A percentile compares a stretch with the other conserved stretches of the same genome.
Conservation (phyloP, 257 asterid genomes). For the Przewalskia tangutica region DNA sequence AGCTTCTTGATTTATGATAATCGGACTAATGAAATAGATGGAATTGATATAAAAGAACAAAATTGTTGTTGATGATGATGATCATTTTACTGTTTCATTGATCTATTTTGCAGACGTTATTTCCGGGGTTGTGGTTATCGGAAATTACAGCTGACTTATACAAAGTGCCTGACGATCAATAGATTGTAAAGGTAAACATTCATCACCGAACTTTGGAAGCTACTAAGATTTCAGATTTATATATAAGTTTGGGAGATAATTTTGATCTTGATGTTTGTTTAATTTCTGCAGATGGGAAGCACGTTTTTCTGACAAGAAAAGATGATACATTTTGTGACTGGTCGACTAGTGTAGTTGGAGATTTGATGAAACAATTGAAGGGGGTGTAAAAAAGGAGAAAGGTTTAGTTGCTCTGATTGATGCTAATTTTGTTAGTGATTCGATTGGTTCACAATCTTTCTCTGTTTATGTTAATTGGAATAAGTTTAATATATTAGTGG, state of each 20-base stretch:
- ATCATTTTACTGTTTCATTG: background rate
- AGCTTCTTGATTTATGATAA: background rate
- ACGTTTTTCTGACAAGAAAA: background rate
- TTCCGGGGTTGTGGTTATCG: constrained; percentile 18
- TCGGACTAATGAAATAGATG: background rate
- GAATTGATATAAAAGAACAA: background rate
- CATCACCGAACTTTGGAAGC: background rate
- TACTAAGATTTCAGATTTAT: background rate
- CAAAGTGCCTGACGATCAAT: constrained; percentile 14
- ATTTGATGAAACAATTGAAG: constrained; percentile 1
- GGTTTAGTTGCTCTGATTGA: constrained; percentile 1
- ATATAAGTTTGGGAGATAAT: background rate
- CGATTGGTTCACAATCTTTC: constrained; percentile 13
- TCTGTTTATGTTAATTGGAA: constrained; percentile 17
- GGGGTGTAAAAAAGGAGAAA: background rate
- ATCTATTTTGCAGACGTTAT: constrained; percentile 10
- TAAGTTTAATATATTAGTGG: constrained; percentile 2
- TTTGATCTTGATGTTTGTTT: background rate
- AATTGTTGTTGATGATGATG: background rate
- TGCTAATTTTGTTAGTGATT: constrained; percentile 9
- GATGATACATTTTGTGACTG: constrained; percentile 8
- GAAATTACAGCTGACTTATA: constrained; percentile 16
- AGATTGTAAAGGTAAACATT: constrained; percentile 1
- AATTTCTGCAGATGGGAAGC: constrained; percentile 7
- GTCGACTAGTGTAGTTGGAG: constrained; percentile 8